Evolutionary conservation across 371 early-diverging fungal species (phyloP).

Genomic region (Haplosporangium sp.): DNA sequence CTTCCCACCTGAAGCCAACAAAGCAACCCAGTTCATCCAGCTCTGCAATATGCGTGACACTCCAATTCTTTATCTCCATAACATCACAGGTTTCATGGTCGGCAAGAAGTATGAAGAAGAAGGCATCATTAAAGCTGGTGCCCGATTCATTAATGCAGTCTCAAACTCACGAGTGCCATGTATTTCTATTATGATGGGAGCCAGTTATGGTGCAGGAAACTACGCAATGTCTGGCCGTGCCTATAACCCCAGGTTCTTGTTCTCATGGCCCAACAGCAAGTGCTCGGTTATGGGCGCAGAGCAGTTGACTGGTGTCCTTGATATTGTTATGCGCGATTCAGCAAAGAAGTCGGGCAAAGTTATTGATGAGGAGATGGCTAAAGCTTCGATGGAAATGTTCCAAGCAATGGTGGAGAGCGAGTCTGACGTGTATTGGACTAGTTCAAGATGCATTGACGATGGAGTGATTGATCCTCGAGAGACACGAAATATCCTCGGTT

Average conservation of each 20-base stretch:
- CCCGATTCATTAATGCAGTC: constrained; percentile 83
- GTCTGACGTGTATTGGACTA: constrained; percentile 79
- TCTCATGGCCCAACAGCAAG: constrained; percentile 82
- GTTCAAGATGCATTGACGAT: constrained; percentile 76
- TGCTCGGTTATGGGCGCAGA: constrained; percentile 87
- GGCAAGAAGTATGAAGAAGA: constrained; percentile 81
- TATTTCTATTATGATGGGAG: constrained; percentile 82
- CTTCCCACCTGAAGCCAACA: constrained; percentile 79
- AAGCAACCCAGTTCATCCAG: constrained; percentile 84
- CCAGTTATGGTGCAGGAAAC: constrained; percentile 85
- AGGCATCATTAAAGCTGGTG: constrained; percentile 84
- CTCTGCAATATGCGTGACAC: constrained; percentile 79
- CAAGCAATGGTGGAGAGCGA: constrained; percentile 74
- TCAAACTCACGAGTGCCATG: constrained; percentile 79
- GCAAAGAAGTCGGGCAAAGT: constrained; percentile 64
- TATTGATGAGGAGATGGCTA: constrained; percentile 72
- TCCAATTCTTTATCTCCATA: constrained; percentile 77
- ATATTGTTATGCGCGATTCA: constrained; percentile 77
- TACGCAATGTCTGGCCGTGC: constrained; percentile 85
- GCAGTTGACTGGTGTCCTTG: constrained; percentile 79
- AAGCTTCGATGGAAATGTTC: constrained; percentile 69
- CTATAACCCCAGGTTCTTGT: constrained; percentile 80
- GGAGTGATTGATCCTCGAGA: constrained; percentile 79
- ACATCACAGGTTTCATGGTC: constrained; percentile 88
- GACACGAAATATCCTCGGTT: constrained; percentile 71